Evolutionary conservation across 2,329 filamentous ascomycete genomes (phyloP), one percentile per base, ranked within the genome.

Genomic region (Botryotinia calthae): DNA sequence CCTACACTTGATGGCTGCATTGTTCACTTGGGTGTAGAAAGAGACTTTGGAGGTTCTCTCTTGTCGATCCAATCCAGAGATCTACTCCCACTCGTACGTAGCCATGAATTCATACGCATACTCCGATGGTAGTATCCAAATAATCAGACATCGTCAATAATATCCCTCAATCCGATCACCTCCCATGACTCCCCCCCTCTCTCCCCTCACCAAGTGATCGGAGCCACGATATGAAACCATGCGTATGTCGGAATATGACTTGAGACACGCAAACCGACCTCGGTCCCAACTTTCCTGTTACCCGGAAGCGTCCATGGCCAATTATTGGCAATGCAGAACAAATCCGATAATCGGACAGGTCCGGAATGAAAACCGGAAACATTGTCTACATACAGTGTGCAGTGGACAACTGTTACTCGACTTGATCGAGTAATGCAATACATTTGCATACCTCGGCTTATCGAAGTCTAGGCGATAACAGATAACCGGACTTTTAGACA

Each of bases 391-490:
- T 1, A 7, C 16, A 28, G 42, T 12, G 20, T 8, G 1, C 31
- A 9, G 37, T 28, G 40, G 5, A 34, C 63, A 66, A 40, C 40
- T 14, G 31, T 59, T 59, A 42, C 51, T 56, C n/a, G 46, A 54
- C 46, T 34, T 4, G 8, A 31, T 64, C 46, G 59, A 64, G 61
- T 64, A 61, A 63, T 71, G 61, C n/a, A 16, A 54, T 28, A 28
- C 51, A 54, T 56, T 28, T 56, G 2, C n/a, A 56, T 56, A 18
- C 69, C 69, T 71, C 69, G 69, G 69, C 46, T 51, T 42, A 65
- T 56, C 58, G 31, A 44, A n/a, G 34, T 42, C 59, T 71, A 56
- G 69, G 69, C 69, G 69, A 71, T 71, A 71, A 69, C 51, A 71
- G 69, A 71, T 71, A 71, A 51, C 44, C 25, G 59, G 31, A 28